Evolutionary conservation across 2,329 filamentous ascomycete genomes (phyloP), one percentile per base, ranked within the genome.

Genomic region (Sodiomyces alkalinus): DNA sequence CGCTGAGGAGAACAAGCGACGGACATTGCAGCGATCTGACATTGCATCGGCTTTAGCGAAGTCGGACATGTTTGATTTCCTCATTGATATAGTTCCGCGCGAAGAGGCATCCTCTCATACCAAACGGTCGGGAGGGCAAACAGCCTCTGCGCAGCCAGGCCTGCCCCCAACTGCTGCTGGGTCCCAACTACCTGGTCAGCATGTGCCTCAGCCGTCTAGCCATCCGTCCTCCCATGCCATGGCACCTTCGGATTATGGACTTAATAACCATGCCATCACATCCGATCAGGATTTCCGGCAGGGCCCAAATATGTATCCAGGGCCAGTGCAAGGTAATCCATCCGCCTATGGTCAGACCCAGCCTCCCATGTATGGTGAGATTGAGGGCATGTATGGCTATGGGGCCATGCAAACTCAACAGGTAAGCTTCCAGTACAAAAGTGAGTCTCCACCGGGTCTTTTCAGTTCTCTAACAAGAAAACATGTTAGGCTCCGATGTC

Each of bases 41-140:
- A 98, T 98, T 49, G 90, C 90, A 14, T 92, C 85, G 8, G 90
- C 90, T 10, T 65, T 98, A 15, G 80, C 83, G 34, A 98, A 98
- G 58, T 94, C 85, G 14, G 90, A 98, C 59, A 98, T 98, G 90
- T 98, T 98, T 53, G 90, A 98, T 58, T 98, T 98, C 57, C 65
- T 98, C 34, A 98, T 98, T 50, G 90, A 98, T 49, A 98, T 98
- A 36, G 90, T 98, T 5, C 90, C 90, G 4, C 77, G 90, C 29
- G 90, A 98, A 52, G 90, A 98, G 53, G 85, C 87, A 19, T 69
- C 80, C 7, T 74, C 79, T 14, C 83, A 86, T 48, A 72, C 85
- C 22, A 94, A 93, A 60, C 68, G 86, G 39, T 64, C 74, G 23
- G 60, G 63, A 23, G 60, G 67, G 6, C 64, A 72, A 36, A 51